A percentile compares a stretch with the other conserved stretches of the same genome.
Evolutionary conservation across 2,329 filamentous ascomycete species (phyloP).

Genomic region (Pseudonectria foliicola): DNA sequence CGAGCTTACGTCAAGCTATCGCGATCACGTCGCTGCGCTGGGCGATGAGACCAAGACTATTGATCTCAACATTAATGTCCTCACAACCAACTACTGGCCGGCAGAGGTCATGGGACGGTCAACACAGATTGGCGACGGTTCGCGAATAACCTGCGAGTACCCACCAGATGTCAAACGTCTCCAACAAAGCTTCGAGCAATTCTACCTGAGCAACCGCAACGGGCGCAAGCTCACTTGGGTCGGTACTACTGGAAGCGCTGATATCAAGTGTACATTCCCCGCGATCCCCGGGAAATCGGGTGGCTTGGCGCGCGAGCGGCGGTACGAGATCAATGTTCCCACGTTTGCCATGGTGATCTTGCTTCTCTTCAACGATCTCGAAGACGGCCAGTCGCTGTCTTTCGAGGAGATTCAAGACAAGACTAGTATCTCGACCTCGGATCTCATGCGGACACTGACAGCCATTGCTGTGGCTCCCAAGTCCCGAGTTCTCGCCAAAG

Average conservation of each 20-base stretch:
- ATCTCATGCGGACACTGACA: conserved; percentile 71
- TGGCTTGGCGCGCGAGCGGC: conserved; percentile 54
- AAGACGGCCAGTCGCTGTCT: conserved; percentile 40
- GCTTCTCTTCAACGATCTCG: conserved; percentile 78
- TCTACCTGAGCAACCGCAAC: conserved; percentile 80
- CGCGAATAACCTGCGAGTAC: conserved; percentile 53
- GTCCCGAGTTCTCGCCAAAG: conserved; percentile 72
- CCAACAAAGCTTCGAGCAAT: conserved; percentile 80
- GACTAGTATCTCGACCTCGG: conserved; percentile 69
- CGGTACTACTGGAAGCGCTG: conserved; percentile 65
- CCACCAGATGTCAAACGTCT: conserved; percentile 67
- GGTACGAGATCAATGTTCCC: conserved; percentile 85
- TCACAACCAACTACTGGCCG: conserved; percentile 94
- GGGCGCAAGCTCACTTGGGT: conserved; percentile 85
- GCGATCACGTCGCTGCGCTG: conserved; percentile 52
- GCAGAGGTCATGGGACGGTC: conserved; percentile 72
- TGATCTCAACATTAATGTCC: conserved; percentile 75
- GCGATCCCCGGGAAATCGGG: conserved; percentile 63
- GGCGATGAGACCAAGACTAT: conserved; percentile 46
- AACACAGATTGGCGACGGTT: conserved; percentile 42
- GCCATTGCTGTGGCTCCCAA: conserved; percentile 79
- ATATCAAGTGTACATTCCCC: conserved; percentile 74
- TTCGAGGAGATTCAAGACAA: conserved; percentile 75
- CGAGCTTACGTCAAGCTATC: conserved; percentile 73
- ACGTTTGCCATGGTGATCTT: conserved; percentile 91